Conservation (phyloP, 1,284 basidiomycete species). For the Boletus semigastroideus region DNA sequence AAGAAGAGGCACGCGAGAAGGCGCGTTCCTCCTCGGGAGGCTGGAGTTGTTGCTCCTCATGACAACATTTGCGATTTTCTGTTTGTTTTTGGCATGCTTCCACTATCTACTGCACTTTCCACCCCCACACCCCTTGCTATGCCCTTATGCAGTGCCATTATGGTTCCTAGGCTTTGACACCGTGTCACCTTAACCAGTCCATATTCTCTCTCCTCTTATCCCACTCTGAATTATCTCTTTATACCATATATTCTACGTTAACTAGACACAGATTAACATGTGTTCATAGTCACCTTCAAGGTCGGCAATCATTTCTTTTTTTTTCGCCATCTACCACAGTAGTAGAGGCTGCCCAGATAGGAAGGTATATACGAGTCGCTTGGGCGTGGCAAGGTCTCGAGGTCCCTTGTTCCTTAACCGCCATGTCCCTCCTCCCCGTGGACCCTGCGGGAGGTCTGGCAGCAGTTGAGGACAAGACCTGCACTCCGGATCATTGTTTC, state of each 20-base stretch:
- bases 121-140: constrained; percentile 26
- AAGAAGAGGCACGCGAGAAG: constrained; percentile 73
- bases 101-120: constrained; percentile 17
- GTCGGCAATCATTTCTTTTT: constrained; percentile 9
- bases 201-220: constrained; percentile 33
- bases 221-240: constrained; percentile 36
- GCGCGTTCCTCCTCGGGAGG: constrained; percentile 48
- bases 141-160: constrained; percentile 27
- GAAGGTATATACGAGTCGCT: constrained; percentile 13
- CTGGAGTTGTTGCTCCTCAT: constrained; percentile 67
- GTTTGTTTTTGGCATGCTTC: constrained; percentile 15
- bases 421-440: constrained; percentile 51
- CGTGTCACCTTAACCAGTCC: constrained; percentile 14
- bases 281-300: constrained; percentile 33
- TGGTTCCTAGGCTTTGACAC: constrained; percentile 25
- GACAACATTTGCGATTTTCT: constrained; percentile 11
- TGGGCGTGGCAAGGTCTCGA: background rate
- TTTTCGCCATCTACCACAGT: background rate
- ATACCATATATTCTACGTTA: constrained; percentile 40
- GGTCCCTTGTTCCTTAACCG: constrained; percentile 27
- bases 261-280: constrained; percentile 39
- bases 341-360: constrained; percentile 28
- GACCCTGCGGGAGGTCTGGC: constrained; percentile 38
- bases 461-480: constrained; percentile 44
- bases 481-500: constrained; percentile 72